A percentile compares a stretch with the other conserved stretches of the same genome.
phyloP scores from a whole-genome alignment of 306 rosid genomes.

The Begonia loranthoides region DNA sequence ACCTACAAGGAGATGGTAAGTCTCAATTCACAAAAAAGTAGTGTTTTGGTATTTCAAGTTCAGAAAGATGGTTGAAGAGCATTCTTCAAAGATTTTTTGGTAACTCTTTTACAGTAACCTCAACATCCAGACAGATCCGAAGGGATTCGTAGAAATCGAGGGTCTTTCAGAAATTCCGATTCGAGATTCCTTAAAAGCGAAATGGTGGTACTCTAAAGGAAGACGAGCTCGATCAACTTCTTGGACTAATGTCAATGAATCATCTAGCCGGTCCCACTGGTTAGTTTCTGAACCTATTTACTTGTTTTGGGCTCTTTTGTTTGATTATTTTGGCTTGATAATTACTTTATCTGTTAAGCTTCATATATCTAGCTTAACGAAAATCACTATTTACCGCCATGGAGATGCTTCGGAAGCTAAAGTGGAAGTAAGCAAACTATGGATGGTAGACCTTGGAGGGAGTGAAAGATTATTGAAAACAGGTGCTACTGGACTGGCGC shows the following conservation, averaged over 20 bases:
- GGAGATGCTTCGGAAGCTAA: constrained; percentile 42
- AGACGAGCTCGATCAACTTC: constrained; percentile 76
- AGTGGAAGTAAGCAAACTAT: constrained; percentile 58
- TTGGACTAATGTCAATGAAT: constrained; percentile 85
- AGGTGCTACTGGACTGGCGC: constrained; percentile 81
- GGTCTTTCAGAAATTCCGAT: constrained; percentile 81
- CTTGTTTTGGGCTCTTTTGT: constrained; percentile 18
- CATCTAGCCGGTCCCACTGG: constrained; percentile 99
- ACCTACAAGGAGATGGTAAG: constrained; percentile 39
- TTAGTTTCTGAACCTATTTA: constrained; percentile 41
- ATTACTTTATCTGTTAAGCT: constrained; percentile 87
- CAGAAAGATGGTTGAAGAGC: too few species aligned
- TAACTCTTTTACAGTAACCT: constrained; percentile 47
- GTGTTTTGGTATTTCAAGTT: too few species aligned
- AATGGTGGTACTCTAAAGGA: constrained; percentile 82
- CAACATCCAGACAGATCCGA: constrained; percentile 87
- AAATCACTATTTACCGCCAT: constrained; percentile 62
- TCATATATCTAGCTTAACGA: constrained; percentile 94
- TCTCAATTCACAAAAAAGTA: not conserved
- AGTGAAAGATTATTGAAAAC: constrained; percentile 86
- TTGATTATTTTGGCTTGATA: constrained; percentile 62
- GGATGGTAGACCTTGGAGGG: constrained; percentile 99
- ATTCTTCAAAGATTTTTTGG: constrained; percentile 6
- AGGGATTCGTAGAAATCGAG: constrained; percentile 74
- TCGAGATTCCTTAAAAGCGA: constrained; percentile 55